A percentile compares a stretch with the other conserved stretches of the same genome.
Conservation (phyloP, 257 asterid genomes). For the Paraleonurus japonicus region DNA sequence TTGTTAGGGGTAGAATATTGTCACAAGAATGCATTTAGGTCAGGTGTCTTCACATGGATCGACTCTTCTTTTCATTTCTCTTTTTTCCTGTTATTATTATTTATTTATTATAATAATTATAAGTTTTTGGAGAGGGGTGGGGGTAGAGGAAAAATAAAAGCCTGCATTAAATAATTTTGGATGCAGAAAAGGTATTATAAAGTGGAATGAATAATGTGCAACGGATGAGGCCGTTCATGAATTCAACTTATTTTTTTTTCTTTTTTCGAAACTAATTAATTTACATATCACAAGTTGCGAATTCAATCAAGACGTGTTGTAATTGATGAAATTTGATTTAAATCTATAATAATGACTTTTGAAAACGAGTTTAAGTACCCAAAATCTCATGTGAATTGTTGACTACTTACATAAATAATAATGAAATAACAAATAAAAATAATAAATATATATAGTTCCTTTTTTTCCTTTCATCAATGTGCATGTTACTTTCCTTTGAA, state of each 20-base stretch:
- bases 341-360: background rate
- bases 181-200: background rate
- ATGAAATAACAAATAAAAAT: too few species aligned
- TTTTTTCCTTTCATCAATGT: too few species aligned
- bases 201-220: constrained; percentile 1
- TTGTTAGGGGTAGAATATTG: constrained; percentile 16
- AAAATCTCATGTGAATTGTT: background rate
- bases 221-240: background rate
- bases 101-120: background rate
- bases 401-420: background rate
- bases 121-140: background rate
- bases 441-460: too few species aligned
- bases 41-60: constrained; percentile 16
- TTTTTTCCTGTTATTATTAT: background rate
- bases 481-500: too few species aligned
- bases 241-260: background rate
- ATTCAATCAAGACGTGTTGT: background rate
- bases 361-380: background rate
- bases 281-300: background rate
- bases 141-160: background rate
- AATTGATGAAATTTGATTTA: background rate
- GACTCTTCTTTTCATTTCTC: constrained; percentile 6
- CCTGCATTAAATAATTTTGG: constrained; percentile 1
- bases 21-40: constrained; percentile 13
- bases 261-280: background rate